Base-by-base conservation (phyloP, 2,329 filamentous ascomycete genomes). In the Botryotinia narcissicola region DNA sequence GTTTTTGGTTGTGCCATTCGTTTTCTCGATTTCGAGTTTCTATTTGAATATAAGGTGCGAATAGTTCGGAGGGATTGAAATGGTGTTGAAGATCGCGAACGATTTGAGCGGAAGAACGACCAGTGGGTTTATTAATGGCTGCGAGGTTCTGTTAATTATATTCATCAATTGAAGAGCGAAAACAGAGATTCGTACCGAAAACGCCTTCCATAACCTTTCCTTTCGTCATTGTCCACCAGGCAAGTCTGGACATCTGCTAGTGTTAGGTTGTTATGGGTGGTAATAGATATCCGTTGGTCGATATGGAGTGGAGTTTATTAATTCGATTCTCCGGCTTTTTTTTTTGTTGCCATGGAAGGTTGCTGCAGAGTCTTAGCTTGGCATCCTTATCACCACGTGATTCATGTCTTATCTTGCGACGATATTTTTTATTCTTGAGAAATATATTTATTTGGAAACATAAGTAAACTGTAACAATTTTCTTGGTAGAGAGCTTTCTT, bases 111-210 rank as follows among this genome's bases (percentile, higher is more conserved):
- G 95, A 98, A 81, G 92, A 94, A 79, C 95, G 89, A 79, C 91
- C 92, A 79, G 91, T 86, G 42, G 96, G 96, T 84, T 99, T 99
- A 85, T 97, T 94, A 83, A 99, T 92, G 82, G 93, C 95, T 97
- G 20, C 54, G 66, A n/a, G 29, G 60, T 75, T 70, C 73, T 46
- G 22, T 73, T 48, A 74, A 64, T 61, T 61, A n/a, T 71, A 64
- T 40, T 57, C 44, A 22, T 12, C 68, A 48, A 22, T 57, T 73
- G 46, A 42, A 37, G 37, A 51, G 6, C 22, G 20, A 29, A 62
- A 40, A 42, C 22, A 57, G 32, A 20, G 2, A 25, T 70, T 80
- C 81, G 77, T 84, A 90, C 88, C 88, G 78, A 91, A 88, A 75
- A 90, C 85, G 77, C 90, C 90, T 81, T 92, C 89, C 72, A 89